Evolutionary conservation across 495 filamentous ascomycete species (phyloP), one percentile per base, ranked within the genome.

Genomic region (Penicillium cosmopolitanum): DNA sequence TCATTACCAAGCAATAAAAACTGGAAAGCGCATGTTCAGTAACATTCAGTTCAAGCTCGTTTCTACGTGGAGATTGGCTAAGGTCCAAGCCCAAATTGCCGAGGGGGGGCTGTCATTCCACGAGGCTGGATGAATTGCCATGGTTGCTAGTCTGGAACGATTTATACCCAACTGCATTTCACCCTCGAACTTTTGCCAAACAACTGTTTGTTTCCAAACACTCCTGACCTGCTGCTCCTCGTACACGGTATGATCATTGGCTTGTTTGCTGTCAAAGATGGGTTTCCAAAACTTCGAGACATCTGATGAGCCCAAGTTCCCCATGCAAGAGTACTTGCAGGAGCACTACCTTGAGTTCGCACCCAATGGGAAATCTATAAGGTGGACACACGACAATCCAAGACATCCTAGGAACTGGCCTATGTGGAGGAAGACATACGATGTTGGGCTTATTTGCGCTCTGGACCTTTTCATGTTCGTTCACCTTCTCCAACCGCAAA

Each of bases 391-490:
- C 12, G 65, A 69, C 5, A 77, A 76, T 52, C 68, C 67, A 7
- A 67, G 64, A 25, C 74, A 78, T 65, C 77, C 78, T 33, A 69
- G 74, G 19, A 77, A 80, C 55, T 81, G 77, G 78, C 54, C 61
- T 33, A 33, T 52, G 9, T 11, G 38, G 9, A 63, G 75, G 16
- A 81, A 81, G 55, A 47, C 59, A 8, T 77, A 73, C 25, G 72
- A 80, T 60, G 58, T 67, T 34, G 53, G 56, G 12, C 44, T 80
- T 25, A 65, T 81, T 15, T 68, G 78, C 28, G 61, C 71, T 4
- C 56, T 81, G 50, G 77, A 81, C 59, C 71, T 79, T 38, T 71
- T 76, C 44, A 73, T 76, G 77, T 79, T 67, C 46, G 73, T 58
- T 3, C n/a, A 16, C 34, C 15, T 8, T 15, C 40, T 19, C 4